Evolutionary conservation across 805 yeast genomes (phyloP).

Genomic region (Ogataea kodamae): DNA sequence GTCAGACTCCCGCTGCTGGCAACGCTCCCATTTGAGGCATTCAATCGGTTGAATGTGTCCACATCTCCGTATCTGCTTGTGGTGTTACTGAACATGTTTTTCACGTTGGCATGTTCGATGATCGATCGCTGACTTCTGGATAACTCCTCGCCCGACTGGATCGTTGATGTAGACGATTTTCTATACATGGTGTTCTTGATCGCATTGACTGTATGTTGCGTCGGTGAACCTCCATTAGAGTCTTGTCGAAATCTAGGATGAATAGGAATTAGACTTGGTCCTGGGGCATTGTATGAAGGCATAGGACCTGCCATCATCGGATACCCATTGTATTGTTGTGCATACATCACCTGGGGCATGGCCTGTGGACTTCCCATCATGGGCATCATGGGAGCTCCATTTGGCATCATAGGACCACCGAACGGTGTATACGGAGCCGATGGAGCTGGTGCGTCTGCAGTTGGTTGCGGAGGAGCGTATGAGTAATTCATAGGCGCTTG

Average conservation of each 20-base stretch:
- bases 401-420: no score
- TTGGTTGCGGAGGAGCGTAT: constrained; percentile 3
- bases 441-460: constrained; percentile 6
- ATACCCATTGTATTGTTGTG: constrained; percentile 10
- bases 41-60: constrained; percentile 18
- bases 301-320: constrained; percentile 11
- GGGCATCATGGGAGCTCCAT: constrained; percentile 1
- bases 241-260: constrained; percentile 22
- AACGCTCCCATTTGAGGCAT: constrained; percentile 17
- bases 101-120: constrained; percentile 22
- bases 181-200: constrained; percentile 21
- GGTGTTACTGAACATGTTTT: constrained; percentile 20
- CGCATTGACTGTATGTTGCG: constrained; percentile 17
- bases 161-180: constrained; percentile 21
- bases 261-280: constrained; percentile 11
- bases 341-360: constrained; percentile 8
- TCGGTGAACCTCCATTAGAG: constrained; percentile 2
- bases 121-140: constrained; percentile 16
- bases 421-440: neutral
- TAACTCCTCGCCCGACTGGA: constrained; percentile 23
- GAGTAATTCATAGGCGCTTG: constrained; percentile 1
- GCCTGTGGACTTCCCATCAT: constrained; percentile 7
- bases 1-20: constrained; percentile 20
- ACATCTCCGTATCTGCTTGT: constrained; percentile 22
- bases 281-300: constrained; percentile 1